phyloP scores from a whole-genome alignment of 306 rosid species.

The Prunus armeniaca region DNA sequence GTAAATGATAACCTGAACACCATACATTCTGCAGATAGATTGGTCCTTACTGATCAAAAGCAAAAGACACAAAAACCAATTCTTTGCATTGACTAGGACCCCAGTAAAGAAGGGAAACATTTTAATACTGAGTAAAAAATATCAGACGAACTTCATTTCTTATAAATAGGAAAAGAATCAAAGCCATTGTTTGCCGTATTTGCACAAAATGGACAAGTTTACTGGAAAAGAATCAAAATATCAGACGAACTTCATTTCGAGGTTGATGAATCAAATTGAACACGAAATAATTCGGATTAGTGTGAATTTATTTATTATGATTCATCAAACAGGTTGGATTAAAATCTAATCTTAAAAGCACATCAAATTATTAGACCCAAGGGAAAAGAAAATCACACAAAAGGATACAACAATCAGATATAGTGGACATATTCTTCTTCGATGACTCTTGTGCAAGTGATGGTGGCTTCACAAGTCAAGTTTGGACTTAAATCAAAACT shows the following conservation, averaged over 20 bases:
- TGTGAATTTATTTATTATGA: too few relatives aligned
- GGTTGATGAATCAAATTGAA: too few relatives aligned
- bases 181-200: not conserved
- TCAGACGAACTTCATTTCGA: too few relatives aligned
- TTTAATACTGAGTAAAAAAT: not conserved
- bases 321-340: too few relatives aligned
- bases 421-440: slow-evolving; percentile 6
- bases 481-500: too few relatives aligned
- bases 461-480: too few relatives aligned
- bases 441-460: not conserved
- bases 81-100: not conserved
- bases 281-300: too few relatives aligned
- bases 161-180: not conserved
- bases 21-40: not conserved
- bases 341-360: too few relatives aligned
- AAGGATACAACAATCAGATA: slow-evolving; percentile 28
- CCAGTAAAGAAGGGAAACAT: not conserved
- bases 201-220: not conserved
- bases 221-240: too few relatives aligned
- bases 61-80: not conserved
- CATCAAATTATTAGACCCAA: slow-evolving; percentile 24
- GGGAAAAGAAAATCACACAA: slow-evolving; percentile 4
- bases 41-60: not conserved
- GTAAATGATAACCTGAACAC: not conserved
- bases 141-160: not conserved